Evolutionary conservation across 257 asterid genomes (phyloP), one percentile per base, ranked within the genome.

Genomic region (Buddleja alternifolia): DNA sequence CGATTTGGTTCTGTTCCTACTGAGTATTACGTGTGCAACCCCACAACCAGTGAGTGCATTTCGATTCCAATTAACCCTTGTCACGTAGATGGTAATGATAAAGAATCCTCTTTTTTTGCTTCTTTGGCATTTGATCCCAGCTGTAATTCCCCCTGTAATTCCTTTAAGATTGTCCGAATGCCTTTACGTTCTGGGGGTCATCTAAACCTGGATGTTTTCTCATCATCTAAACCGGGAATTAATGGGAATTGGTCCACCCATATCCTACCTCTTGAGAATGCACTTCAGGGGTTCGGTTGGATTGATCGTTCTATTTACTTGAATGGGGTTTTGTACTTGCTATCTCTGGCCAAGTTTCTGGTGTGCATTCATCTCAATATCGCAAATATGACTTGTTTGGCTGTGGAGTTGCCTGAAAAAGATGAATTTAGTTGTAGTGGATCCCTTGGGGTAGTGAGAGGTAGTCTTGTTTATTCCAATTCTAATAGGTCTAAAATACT

Each of bases 21-120:
- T 14, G 51, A 54, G 40, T 54, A 54, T 25, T 56, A n/a, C 45
- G 36, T 60, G 10, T 17, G 10, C 51, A 60, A 60, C 20, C 66
- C 66, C 48, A 60, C 66, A 15, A 39, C 37, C 51, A 37, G 23
- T 16, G 37, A 60, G 46, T 60, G 50, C 50, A 19, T 60, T 4
- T 10, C 4, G 6, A 10, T 60, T 19, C 66, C 20, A 10, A 29
- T 36, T 17, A 60, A 60, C 66, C 50, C 50, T 11, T 21, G 7
- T 34, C 4, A 17, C 12, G 5, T 5, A 29, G n/a, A 29, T 29
- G 5, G 5, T 29, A 29, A 29, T 29, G 34, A 29, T 29, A 1
- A 29, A 1, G 34, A 29, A 29, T n/a, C n/a, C n/a, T 29, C 34
- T 1, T 29, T 1, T 29, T 29, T 1, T 29, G 34, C 34, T 29